Base-by-base conservation (phyloP, 2,329 filamentous ascomycete genomes). In the Monilinia aucupariae region DNA sequence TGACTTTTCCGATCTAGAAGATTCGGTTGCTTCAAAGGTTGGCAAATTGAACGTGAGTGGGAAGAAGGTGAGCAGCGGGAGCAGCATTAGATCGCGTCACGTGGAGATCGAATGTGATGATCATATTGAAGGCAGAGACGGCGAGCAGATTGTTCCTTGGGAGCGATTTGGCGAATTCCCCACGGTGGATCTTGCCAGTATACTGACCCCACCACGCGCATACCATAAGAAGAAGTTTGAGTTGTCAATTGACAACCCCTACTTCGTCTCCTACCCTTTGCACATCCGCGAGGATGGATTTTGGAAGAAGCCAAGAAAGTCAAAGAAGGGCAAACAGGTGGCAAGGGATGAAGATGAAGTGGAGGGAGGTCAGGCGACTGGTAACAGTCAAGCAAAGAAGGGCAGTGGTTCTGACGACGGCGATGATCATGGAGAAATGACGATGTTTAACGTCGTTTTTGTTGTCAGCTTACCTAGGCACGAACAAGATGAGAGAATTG, bases 381-480 rank as follows among this genome's bases (percentile, higher is more conserved):
- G 49, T 20, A 55, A 37, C 20, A 34, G 47, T 32, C 60, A 60
- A 2, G 62, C 49, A 32, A 67, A 69, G 22, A 75, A 76, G 22
- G 69, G 71, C 25, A 65, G 65, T 15, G 58, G 62, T 25, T 68
- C 65, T 3, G 71, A 72, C 13, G 67, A 71, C 43, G 69, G 67
- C 32, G 51, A 49, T 9, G 71, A 70, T 43, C 71, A 72, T 64
- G 68, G 69, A 51, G 69, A 67, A 22, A 92, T 97, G 90, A 92
- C 88, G 66, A 97, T 97, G 93, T 99, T 99, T 77, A 96, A 97
- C 74, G 84, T 97, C 13, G 92, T 97, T 30, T 97, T 97, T 74
- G 90, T 96, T 58, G 79, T 97, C 67, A 89, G 91, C 68, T 90
- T 92, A 3, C 88, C 87, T 56, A 85, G 87, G 59, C 80, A 92